Conservation (phyloP, 2,329 filamentous ascomycete species). For the Diaporthe citriasiana region DNA sequence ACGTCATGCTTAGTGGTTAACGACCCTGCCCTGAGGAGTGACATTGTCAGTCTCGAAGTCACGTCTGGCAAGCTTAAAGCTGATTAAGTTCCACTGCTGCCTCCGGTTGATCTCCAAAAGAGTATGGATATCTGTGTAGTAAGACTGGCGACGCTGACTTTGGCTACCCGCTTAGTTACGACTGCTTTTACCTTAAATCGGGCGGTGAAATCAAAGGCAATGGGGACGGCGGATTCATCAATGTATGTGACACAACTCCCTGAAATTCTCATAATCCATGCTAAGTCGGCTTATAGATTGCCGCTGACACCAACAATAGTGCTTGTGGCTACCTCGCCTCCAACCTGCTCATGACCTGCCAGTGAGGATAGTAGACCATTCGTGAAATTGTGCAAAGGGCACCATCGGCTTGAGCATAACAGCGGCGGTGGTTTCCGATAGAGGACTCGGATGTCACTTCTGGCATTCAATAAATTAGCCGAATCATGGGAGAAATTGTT, state of each 20-base stretch:
- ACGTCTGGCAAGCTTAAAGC: slow-evolving; percentile 17
- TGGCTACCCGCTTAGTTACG: not conserved
- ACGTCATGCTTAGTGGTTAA: too few relatives aligned
- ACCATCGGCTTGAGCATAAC: not conserved
- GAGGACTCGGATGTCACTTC: not conserved
- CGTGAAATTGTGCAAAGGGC: not conserved
- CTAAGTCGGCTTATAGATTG: not conserved
- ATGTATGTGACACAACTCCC: too few relatives aligned
- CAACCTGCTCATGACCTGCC: slow-evolving; percentile 7
- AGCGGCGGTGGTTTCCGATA: not conserved
- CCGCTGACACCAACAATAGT: slow-evolving; percentile 16
- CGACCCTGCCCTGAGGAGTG: slow-evolving; percentile 3
- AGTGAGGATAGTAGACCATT: not conserved
- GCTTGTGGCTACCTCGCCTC: slow-evolving; percentile 13
- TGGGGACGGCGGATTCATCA: slow-evolving; percentile 23
- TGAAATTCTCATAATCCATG: not conserved
- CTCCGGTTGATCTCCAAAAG: too few relatives aligned
- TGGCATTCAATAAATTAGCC: not conserved
- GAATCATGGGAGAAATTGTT: not conserved
- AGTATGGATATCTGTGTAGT: too few relatives aligned
- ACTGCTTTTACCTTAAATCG: slow-evolving; percentile 18
- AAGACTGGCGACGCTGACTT: not conserved
- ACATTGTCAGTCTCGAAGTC: slow-evolving; percentile 27
- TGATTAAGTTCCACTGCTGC: not conserved
- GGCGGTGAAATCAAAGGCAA: slow-evolving; percentile 8